Base-by-base conservation (phyloP, 2,329 filamentous ascomycete species). In the Penicillium sp. region DNA sequence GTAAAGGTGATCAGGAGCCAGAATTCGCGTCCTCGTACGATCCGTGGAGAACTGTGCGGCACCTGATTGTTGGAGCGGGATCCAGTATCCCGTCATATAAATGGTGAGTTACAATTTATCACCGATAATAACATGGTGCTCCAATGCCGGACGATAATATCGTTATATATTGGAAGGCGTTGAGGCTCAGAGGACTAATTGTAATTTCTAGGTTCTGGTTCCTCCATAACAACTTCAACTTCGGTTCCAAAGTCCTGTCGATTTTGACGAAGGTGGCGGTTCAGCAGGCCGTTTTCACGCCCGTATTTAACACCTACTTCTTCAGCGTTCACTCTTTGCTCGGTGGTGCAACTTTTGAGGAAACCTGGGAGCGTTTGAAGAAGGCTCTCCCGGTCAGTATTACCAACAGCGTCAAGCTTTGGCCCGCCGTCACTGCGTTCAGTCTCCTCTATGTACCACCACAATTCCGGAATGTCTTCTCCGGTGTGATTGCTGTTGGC, bases 351-450 rank as follows among this genome's bases (percentile, higher is more conserved):
- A 81, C 80, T 0, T 68, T 86, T 1, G 69, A 76, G 6, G 87
- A 90, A 51, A 83, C 88, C 1, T 83, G 84, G 71, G 85, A 90
- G 64, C 86, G 90, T 48, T 81, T 97, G 55, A 83, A 82, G 62
- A 80, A 86, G 54, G 92, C 92, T 0, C 88, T 96, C 0, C 91
- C 92, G 0, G 80, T 82, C 21, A 92, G 87, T 67, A 85, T 90
- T 68, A 71, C 85, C 68, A 96, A 94, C 71, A 90, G 87, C 56
- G 86, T 87, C 71, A 96, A 95, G 76, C 74, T 97, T 21, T 97
- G 92, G 92, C 93, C 92, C 0, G 85, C 86, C 0, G 88, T 96
- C 14, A 95, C 89, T 13, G 91, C 91, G 0, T 87, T 97, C 69
- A 92, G 83, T 71, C 95, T 97, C 67, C 86, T 88, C n/a, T 94